Conservation (phyloP, 2,329 filamentous ascomycete genomes). For the Lachnellula arida region DNA sequence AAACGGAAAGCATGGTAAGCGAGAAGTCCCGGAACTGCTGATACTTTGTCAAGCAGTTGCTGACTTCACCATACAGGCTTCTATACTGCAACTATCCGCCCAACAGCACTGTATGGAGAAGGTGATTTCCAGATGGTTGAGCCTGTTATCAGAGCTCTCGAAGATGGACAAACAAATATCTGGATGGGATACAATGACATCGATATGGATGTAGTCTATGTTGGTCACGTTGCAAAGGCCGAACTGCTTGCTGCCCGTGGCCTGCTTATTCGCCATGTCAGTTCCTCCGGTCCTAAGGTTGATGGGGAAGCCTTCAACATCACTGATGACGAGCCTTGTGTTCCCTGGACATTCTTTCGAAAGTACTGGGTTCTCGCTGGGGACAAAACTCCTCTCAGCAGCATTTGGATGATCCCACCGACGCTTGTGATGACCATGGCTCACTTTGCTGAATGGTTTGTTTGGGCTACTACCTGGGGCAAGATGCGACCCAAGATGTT, state of each 20-base stretch:
- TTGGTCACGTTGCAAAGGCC: constrained; percentile 31
- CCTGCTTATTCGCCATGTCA: constrained; percentile 12
- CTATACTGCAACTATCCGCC: constrained; percentile 46
- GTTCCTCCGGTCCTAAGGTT: constrained; percentile 14
- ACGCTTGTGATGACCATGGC: constrained; percentile 18
- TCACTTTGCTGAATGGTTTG: constrained; percentile 16
- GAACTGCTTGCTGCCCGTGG: constrained; percentile 42
- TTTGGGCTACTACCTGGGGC: constrained; percentile 16
- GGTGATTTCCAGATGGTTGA: constrained; percentile 32
- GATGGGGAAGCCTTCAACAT: constrained; percentile 24
- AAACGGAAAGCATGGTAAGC: constrained; percentile 20
- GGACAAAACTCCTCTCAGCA: constrained; percentile 16
- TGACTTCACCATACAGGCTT: constrained; percentile 30
- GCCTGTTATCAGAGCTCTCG: constrained; percentile 40
- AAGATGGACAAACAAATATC: constrained; percentile 44
- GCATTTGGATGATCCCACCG: constrained; percentile 19
- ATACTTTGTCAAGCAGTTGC: neutral
- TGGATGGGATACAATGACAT: constrained; percentile 49
- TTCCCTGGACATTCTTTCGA: constrained; percentile 20
- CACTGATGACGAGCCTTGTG: constrained; percentile 18
- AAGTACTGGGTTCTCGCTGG: constrained; percentile 20
- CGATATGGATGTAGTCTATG: constrained; percentile 37
- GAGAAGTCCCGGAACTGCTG: neutral
- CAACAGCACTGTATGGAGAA: constrained; percentile 48
- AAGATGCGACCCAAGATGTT: constrained; percentile 16